Evolutionary conservation across 1,284 basidiomycete genomes (phyloP), one percentile per base, ranked within the genome.

Genomic region (Sanghuangporus baumii): DNA sequence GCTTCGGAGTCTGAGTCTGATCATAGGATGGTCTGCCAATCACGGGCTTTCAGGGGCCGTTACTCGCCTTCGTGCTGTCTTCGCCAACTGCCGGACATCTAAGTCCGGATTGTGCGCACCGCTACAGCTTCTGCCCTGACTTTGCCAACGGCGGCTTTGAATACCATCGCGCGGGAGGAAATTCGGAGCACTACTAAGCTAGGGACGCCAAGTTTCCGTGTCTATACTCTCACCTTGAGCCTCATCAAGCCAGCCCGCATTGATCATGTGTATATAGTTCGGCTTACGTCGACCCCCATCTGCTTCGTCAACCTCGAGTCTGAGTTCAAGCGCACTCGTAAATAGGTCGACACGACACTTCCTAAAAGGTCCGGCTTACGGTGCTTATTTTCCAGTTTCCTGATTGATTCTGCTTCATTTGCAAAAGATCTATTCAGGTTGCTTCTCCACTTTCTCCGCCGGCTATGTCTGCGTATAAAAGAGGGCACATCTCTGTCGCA

Each of bases 61-160:
- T n/a, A 41, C 20, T 38, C 51, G 20, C 12, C 20, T 31, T 31
- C 26, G 26, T 3, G 3, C 26, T 41, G 31, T 62, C 48, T 41
- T 62, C 61, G 61, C 55, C 47, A 38, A 57, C n/a, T 62, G 61
- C 61, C 61, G 61, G 37, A 51, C 43, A 20, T 62, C 55, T 62
- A 57, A 57, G 55, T 62, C 56, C 55, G 61, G 55, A 47, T n/a
- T 55, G 52, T 34, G 55, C 40, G 55, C 61, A 52, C 48, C 55
- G 40, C 26, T 38, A 55, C 20, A 38, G n/a, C 52, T 20, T 61
- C 40, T 37, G 57, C 48, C 34, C 57, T 59, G 57, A 41, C 26
- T 47, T 34, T 48, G 18, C 55, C 52, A 55, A 50, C 61, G 47
- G 56, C 56, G 48, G 61, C 31, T 52, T 52, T 57, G 55, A 48